These are phyloP conservation scores for Nitzschia sp. DNA, from an alignment of 108 stramenopile genomes.

Conservation along the genomic window DNA sequence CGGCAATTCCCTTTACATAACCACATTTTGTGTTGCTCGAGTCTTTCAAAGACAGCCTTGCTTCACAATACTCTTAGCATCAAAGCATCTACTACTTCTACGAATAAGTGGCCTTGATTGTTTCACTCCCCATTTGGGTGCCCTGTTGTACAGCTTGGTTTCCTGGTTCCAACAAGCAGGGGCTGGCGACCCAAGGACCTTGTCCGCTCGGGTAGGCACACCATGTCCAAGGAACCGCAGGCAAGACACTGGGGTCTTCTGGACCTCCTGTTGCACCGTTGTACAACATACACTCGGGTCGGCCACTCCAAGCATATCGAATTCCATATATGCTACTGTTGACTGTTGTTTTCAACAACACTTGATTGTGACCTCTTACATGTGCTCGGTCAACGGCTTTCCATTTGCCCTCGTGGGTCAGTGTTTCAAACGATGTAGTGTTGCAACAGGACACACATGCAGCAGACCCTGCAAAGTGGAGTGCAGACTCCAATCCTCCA, in stretches of 20 bases:
- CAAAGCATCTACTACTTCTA: no score
- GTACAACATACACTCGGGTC: constrained; percentile 26
- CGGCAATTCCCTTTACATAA: no score
- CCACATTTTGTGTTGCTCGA: no score
- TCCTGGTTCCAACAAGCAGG: no score
- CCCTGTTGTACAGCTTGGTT: no score
- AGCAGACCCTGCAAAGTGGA: constrained; percentile 16
- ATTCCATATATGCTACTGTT: constrained; percentile 12
- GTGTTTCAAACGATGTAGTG: constrained; percentile 13
- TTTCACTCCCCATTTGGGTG: no score
- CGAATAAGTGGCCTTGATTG: no score
- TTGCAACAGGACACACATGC: constrained; percentile 19
- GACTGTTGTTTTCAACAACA: background rate
- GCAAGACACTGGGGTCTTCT: constrained; percentile 18
- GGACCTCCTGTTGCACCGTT: constrained; percentile 27
- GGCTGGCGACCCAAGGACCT: constrained; percentile 1
- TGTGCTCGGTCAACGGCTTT: background rate
- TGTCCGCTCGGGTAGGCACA: constrained; percentile 18
- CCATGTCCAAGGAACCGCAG: constrained; percentile 19
- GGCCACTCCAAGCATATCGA: constrained; percentile 24
- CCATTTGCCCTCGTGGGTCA: constrained; percentile 18
- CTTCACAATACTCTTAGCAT: no score
- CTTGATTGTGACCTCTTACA: constrained; percentile 6
- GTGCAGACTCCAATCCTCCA: background rate
- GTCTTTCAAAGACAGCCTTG: no score